These are phyloP conservation scores for Tylopilus felleus DNA, from an alignment of 768 basidiomycete genomes.

Conservation along the genomic window DNA sequence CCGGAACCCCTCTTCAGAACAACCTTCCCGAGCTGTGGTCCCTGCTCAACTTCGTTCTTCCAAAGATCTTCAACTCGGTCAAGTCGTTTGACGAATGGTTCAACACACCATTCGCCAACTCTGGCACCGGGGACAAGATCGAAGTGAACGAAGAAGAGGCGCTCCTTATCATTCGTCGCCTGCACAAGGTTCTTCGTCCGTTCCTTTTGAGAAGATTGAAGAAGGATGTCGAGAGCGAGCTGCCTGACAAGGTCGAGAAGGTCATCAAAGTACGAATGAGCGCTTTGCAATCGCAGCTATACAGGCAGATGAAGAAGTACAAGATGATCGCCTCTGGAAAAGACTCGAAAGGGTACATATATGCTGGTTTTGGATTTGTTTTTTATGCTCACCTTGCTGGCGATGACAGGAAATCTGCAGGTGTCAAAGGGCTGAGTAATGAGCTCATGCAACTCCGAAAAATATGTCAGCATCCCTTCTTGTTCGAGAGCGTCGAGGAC, in stretches of 20 bases:
- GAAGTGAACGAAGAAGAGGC: constrained; percentile 99
- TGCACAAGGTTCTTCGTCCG: constrained; percentile 93
- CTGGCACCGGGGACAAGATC: constrained; percentile 97
- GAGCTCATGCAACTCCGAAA: constrained; percentile 98
- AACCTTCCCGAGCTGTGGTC: constrained; percentile 96
- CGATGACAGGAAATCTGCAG: constrained; percentile 55
- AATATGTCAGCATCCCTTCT: constrained; percentile 96
- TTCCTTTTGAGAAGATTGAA: constrained; percentile 91
- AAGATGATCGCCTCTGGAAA: constrained; percentile 93
- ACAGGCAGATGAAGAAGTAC: constrained; percentile 97
- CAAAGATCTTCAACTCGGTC: constrained; percentile 97
- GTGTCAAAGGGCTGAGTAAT: constrained; percentile 88
- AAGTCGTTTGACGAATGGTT: constrained; percentile 99
- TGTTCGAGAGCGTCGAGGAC: constrained; percentile 94
- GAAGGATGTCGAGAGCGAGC: constrained; percentile 93
- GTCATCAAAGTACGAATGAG: constrained; percentile 97
- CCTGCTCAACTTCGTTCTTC: constrained; percentile 90
- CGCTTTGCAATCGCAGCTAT: constrained; percentile 85
- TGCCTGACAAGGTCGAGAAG: constrained; percentile 97
- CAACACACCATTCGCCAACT: constrained; percentile 98
- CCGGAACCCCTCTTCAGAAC: constrained; percentile 95
- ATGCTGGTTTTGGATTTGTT: background rate
- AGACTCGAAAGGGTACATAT: constrained; percentile 64
- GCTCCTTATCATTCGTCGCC: constrained; percentile 90
- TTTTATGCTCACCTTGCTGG: constrained; percentile 3